Evolutionary conservation across 1,139 yeast genomes (phyloP).

Genomic region (Geotrichum reessii): DNA sequence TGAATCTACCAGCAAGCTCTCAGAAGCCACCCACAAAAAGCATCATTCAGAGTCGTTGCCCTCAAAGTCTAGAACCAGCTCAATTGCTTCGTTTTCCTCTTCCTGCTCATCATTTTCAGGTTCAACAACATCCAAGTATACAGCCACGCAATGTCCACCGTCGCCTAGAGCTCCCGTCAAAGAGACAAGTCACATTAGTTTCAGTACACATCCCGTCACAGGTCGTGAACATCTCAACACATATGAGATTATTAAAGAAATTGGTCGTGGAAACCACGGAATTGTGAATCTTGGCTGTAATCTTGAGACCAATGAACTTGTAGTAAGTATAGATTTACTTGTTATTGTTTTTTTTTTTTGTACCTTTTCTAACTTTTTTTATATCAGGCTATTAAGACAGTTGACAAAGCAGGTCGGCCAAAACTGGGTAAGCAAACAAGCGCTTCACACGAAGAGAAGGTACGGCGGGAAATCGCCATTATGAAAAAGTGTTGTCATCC

Average conservation of each 20-base stretch:
- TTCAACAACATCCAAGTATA: neutral
- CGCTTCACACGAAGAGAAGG: slow-evolving; percentile 61
- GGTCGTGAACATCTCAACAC: slow-evolving; percentile 81
- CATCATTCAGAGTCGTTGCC: neutral
- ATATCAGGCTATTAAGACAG: slow-evolving; percentile 72
- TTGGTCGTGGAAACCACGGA: slow-evolving; percentile 97
- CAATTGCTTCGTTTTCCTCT: neutral
- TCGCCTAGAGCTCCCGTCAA: slow-evolving; percentile 45
- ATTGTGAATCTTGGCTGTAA: slow-evolving; percentile 89
- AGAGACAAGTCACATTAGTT: slow-evolving; percentile 74
- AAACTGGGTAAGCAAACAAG: slow-evolving; percentile 45
- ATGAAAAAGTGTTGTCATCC: slow-evolving; percentile 92
- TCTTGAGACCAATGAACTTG: slow-evolving; percentile 62
- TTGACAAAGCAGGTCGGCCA: slow-evolving; percentile 68
- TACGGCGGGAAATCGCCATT: slow-evolving; percentile 87
- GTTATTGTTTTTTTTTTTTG: slow-evolving; percentile 1
- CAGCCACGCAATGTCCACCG: slow-evolving; percentile 6
- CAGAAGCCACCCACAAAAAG: neutral
- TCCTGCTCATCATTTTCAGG: neutral
- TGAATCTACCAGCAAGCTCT: neutral
- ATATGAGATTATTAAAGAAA: slow-evolving; percentile 78
- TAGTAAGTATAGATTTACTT: slow-evolving; percentile 32
- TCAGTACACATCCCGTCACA: slow-evolving; percentile 85
- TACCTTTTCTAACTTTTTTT: neutral
- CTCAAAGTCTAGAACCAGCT: neutral